Evolutionary conservation across 2,329 filamentous ascomycete species (phyloP), one percentile per base, ranked within the genome.

Genomic region (Dactylellina drechsleri): DNA sequence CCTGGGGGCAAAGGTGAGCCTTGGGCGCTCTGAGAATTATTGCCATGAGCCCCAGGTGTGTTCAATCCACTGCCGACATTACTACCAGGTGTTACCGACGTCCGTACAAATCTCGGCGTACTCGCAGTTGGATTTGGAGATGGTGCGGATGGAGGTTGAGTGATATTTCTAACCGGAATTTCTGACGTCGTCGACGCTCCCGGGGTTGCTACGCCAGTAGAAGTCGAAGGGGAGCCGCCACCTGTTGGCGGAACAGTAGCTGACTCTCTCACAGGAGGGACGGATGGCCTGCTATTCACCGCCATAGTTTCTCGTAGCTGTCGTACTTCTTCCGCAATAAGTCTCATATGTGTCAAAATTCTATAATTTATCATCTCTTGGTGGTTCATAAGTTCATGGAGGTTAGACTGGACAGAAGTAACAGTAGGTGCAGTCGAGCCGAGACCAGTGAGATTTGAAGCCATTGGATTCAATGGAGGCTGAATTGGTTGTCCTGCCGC

Each of bases 351-450:
- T 6, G 59, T 43, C 6, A 54, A 18, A 5, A 75, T 20, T 28
- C 49, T 56, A 0, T 58, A 52, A 43, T 68, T 68, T 45, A 49
- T 68, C 2, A 58, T 15, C 31, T 58, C 20, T 23, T 75, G 71
- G 23, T 65, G 64, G 13, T 36, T 58, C 3, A 58, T 18, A 36
- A 58, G 12, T n/a, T 74, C 70, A 4, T 75, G 52, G 16, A 65
- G 18, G 8, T 64, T 43, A 40, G 65, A n/a, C 20, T 66, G 26
- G 5, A 49, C 28, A 15, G 59, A 49, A 50, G 43, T 67, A 26
- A 18, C 18, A 57, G 67, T 23, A 12, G 68, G 31, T 36, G 31
- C 31, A 36, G 31, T 36, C 6, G 31, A 4, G 23, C 23, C 23
- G 2, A 23, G 23, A 23, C 23, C 23, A 23, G 23, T 4, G 2